phyloP scores from a whole-genome alignment of 352 stramenopile genomes.

The Nothophytophthora sp. region DNA sequence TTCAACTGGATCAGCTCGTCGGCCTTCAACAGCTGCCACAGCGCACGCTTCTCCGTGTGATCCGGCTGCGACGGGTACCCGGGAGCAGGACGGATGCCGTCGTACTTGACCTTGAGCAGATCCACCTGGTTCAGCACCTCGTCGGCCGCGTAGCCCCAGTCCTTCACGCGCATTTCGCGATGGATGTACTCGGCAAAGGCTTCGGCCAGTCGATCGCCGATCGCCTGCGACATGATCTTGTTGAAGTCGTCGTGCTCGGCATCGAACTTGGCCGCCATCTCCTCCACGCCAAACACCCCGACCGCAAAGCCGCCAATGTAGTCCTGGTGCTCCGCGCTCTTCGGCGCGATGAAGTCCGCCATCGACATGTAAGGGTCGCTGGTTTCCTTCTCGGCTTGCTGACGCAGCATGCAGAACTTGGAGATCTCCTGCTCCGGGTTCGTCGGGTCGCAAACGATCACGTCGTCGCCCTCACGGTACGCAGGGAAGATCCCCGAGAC shows the following conservation, averaged over 20 bases:
- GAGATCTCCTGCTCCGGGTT: conserved; percentile 63
- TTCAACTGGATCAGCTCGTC: conserved; percentile 92
- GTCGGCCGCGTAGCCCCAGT: conserved; percentile 96
- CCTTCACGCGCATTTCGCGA: conserved; percentile 93
- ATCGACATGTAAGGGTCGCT: conserved; percentile 95
- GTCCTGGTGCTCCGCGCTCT: conserved; percentile 49
- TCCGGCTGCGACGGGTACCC: conserved; percentile 98
- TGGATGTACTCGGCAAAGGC: conserved; percentile 98
- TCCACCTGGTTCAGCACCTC: conserved; percentile 93
- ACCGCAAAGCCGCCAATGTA: conserved; percentile 97
- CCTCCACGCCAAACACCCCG: conserved; percentile 95
- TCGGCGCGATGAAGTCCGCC: conserved; percentile 94
- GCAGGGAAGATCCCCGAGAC: conserved; percentile 95
- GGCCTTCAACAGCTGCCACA: conserved; percentile 96
- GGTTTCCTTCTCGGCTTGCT: conserved; percentile 97
- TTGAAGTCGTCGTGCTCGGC: conserved; percentile 96
- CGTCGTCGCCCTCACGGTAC: conserved; percentile 93
- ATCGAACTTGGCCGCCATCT: conserved; percentile 92
- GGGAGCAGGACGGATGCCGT: conserved; percentile 97
- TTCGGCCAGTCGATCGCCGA: conserved; percentile 69
- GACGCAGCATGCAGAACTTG: conserved; percentile 97
- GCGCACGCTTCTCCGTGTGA: conserved; percentile 96
- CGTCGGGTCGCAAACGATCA: conserved; percentile 93
- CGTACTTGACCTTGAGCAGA: conserved; percentile 98
- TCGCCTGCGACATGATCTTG: conserved; percentile 97